phyloP scores from a whole-genome alignment of 208 protist species.

The Kentomonas sorsogonicus region DNA sequence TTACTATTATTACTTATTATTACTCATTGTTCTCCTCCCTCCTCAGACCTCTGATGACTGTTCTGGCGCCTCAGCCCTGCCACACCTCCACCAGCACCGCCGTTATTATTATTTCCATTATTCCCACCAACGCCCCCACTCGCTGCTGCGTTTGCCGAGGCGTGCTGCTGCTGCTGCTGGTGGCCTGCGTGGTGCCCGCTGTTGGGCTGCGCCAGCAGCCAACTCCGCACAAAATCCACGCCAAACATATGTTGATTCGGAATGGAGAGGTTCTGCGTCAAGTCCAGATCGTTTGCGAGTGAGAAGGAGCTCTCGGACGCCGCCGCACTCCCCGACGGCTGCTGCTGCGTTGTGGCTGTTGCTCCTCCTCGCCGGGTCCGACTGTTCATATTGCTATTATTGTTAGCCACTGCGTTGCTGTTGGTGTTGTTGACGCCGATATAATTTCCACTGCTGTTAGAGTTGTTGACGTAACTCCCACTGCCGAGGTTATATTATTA shows the following conservation, averaged over 20 bases:
- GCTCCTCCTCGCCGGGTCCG: too few relatives aligned
- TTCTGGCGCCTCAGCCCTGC: neutral
- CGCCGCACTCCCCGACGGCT: too few relatives aligned
- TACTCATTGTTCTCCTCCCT: neutral
- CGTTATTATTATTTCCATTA: neutral
- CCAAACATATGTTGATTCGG: constrained; percentile 41
- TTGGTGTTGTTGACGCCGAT: too few relatives aligned
- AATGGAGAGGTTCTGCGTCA: constrained; percentile 12
- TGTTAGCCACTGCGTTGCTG: too few relatives aligned
- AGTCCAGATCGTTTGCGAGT: constrained; percentile 7
- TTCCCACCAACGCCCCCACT: neutral
- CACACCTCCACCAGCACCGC: too few relatives aligned
- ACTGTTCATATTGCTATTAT: too few relatives aligned
- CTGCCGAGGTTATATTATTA: too few relatives aligned
- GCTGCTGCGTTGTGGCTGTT: too few relatives aligned
- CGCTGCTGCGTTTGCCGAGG: neutral
- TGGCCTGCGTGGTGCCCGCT: neutral
- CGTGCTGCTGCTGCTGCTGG: neutral
- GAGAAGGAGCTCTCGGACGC: too few relatives aligned
- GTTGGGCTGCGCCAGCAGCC: constrained; percentile 12
- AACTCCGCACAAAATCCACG: constrained; percentile 35
- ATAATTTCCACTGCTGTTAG: too few relatives aligned
- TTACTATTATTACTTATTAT: neutral
- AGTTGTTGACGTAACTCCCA: too few relatives aligned
- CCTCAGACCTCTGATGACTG: neutral